phyloP scores from a whole-genome alignment of 805 yeast species.

The Kazachstania taianensis region DNA sequence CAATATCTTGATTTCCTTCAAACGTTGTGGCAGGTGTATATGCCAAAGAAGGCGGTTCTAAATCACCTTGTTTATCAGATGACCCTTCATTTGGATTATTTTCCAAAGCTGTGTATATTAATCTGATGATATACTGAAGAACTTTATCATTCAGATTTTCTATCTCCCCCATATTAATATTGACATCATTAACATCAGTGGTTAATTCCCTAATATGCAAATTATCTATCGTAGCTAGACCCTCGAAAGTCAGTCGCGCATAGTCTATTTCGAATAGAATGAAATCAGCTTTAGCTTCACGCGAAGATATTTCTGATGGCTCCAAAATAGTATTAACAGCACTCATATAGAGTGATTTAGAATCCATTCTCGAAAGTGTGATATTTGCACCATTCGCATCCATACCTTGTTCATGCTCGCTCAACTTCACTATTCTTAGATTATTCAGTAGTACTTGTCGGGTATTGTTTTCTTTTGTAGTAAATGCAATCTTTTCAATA shows the following conservation, averaged over 20 bases:
- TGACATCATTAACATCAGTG: slow-evolving; percentile 32
- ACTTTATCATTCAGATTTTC: slow-evolving; percentile 9
- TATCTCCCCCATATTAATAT: slow-evolving; percentile 19
- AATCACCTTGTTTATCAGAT: not conserved
- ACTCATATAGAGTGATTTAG: slow-evolving; percentile 73
- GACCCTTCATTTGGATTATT: not conserved
- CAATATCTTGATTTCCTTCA: slow-evolving; percentile 15
- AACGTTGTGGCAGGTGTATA: slow-evolving; percentile 10
- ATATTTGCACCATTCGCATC: slow-evolving; percentile 31
- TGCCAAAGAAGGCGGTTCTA: slow-evolving; percentile 1
- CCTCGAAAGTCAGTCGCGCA: slow-evolving; percentile 38
- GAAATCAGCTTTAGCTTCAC: too few species aligned
- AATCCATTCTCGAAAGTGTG: slow-evolving; percentile 54
- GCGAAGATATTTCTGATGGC: too few species aligned
- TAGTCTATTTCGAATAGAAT: slow-evolving; percentile 27
- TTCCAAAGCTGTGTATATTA: not conserved
- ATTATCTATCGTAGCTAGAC: slow-evolving; percentile 30
- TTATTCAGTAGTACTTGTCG: slow-evolving; percentile 4
- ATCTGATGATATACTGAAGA: slow-evolving; percentile 1
- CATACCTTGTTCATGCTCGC: not conserved
- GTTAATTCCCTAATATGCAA: slow-evolving; percentile 26
- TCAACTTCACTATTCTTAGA: not conserved
- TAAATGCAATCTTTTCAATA: slow-evolving; percentile 23
- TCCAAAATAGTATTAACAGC: slow-evolving; percentile 40
- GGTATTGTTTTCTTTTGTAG: slow-evolving; percentile 3